Evolutionary conservation across 768 basidiomycete genomes (phyloP), one percentile per base, ranked within the genome.

Genomic region (Suillus subluteus): DNA sequence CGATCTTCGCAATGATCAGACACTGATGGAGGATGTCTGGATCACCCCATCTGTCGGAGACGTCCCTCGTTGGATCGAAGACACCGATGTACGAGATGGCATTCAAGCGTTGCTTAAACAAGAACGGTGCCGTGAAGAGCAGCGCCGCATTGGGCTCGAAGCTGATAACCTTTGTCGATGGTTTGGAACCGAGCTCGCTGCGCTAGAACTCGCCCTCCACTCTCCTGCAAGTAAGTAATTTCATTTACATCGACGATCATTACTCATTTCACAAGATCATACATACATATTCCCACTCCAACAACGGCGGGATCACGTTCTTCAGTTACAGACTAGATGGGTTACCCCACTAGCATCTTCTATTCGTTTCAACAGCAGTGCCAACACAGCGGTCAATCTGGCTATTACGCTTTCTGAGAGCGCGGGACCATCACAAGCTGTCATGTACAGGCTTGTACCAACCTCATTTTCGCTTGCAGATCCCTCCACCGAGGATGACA

Each of bases 91-190:
- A 2, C 74, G 72, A 4, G 64, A 72, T 0, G 78, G 80, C 0
- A 82, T 82, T 2, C 68, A 68, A 30, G 68, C 68, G 9, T 59
- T 79, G 70, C 71, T 77, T 3, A 73, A 71, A 56, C 11, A 62
- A 0, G 71, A 80, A 40, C 71, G 72, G 9, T 80, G 79, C 52
- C 15, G 37, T 2, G 80, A 82, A 63, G 79, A 82, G 66, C 61
- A 59, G 2, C 37, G n/a, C 0, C 71, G 74, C 1, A 67, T 81
- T 0, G 71, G 67, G 0, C 2, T 38, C 0, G 78, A 82, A 63
- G 73, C 78, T 0, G 74, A 80, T 58, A 80, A 82, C 38, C 67
- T 82, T 0, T 79, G 76, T 37, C 55, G 67, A 0, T 83, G 81
- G 81, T 81, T 75, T 63, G 68, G 73, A 0, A 38, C 62, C 3